Conservation (phyloP, 345 rosid genomes). For the Litchi chinensis region DNA sequence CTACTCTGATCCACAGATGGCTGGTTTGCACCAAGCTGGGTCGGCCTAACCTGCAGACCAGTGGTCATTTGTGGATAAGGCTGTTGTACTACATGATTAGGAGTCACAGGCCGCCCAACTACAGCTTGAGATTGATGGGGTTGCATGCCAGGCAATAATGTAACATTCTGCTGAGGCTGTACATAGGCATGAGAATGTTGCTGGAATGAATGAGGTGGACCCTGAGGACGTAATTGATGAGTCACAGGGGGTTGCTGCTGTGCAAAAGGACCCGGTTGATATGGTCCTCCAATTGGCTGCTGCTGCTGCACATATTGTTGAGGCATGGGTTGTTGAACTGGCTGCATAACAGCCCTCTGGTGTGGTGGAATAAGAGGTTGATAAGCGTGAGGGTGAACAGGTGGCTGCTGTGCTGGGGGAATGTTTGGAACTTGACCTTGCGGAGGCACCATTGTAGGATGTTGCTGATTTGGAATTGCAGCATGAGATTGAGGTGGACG, state of each 20-base stretch:
- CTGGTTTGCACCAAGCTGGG: conserved; percentile 38
- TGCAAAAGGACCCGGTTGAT: conserved; percentile 40
- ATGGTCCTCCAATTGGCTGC: conserved; percentile 51
- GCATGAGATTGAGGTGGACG: conserved; percentile 47
- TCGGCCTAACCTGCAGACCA: conserved; percentile 31
- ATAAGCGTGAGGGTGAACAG: conserved; percentile 36
- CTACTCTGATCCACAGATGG: conserved; percentile 33
- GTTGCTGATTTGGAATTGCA: conserved; percentile 43
- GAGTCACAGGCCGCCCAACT: conserved; percentile 36
- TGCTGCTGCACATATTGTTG: conserved; percentile 51
- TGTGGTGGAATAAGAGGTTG: conserved; percentile 46
- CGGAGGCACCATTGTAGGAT: conserved; percentile 41
- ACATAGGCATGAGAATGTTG: conserved; percentile 36
- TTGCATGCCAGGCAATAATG: conserved; percentile 27
- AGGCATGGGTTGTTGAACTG: conserved; percentile 43
- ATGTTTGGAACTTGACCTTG: conserved; percentile 32
- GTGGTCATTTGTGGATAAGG: conserved; percentile 36
- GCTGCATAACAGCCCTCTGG: conserved; percentile 42
- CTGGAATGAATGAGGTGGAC: conserved; percentile 34
- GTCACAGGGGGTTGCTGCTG: conserved; percentile 50
- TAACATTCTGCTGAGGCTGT: conserved; percentile 46
- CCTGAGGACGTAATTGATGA: conserved; percentile 48
- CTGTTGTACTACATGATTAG: conserved; percentile 41
- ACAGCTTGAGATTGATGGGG: conserved; percentile 37
- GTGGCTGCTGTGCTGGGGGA: conserved; percentile 42